Percentiles rank a stretch among this genome's conserved stretches.
Evolutionary conservation across 768 basidiomycete genomes (phyloP).

Genomic region (Crassisporium funariophilum): DNA sequence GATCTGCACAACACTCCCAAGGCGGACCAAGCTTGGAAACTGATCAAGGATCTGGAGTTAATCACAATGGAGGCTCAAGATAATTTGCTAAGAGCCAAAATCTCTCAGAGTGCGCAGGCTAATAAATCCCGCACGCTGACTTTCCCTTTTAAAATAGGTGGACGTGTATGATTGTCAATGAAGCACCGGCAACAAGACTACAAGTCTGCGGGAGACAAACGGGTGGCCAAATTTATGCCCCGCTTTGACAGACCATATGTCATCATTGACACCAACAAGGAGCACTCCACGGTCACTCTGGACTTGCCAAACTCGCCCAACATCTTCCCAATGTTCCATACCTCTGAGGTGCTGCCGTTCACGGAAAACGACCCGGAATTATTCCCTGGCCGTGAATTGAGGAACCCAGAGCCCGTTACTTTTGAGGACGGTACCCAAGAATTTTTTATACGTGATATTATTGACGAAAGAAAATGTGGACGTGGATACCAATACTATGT

Average conservation of each 20-base stretch:
- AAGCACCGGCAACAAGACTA: constrained; percentile 31
- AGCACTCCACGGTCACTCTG: constrained; percentile 12
- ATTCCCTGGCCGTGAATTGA: not conserved
- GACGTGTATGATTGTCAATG: constrained; percentile 39
- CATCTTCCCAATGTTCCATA: constrained; percentile 4
- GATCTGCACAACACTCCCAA: constrained; percentile 5
- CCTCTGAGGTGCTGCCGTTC: not conserved
- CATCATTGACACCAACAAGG: constrained; percentile 9
- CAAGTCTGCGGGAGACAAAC: constrained; percentile 25
- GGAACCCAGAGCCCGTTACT: not conserved
- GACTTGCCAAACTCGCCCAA: constrained; percentile 2
- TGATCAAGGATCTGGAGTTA: not conserved
- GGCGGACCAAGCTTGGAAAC: constrained; percentile 1
- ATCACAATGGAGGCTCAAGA: constrained; percentile 31
- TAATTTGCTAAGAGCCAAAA: constrained; percentile 24
- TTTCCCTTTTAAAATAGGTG: constrained; percentile 28
- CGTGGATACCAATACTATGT: not conserved
- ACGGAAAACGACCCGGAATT: not conserved
- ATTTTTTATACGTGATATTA: constrained; percentile 2
- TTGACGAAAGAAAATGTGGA: constrained; percentile 1
- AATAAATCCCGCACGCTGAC: constrained; percentile 29
- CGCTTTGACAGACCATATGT: constrained; percentile 32
- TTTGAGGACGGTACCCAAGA: not conserved
- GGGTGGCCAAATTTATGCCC: constrained; percentile 45
- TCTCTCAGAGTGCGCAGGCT: constrained; percentile 30